Base-by-base conservation (phyloP, 495 filamentous ascomycete species). In the Annulohypoxylon maeteangense region DNA sequence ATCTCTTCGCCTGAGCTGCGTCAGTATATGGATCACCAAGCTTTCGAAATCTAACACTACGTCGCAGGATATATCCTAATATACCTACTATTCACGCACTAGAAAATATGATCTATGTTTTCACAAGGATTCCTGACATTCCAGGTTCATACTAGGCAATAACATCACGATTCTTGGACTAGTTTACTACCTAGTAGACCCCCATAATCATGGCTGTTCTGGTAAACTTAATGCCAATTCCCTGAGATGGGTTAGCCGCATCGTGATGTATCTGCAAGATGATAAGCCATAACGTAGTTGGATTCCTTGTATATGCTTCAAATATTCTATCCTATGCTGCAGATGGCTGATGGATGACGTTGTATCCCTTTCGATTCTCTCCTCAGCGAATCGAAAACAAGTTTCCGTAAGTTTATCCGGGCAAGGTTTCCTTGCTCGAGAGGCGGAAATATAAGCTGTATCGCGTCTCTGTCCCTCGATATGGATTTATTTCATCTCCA, bases 371-470 rank as follows among this genome's bases (percentile, higher is more conserved):
- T 10, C 16, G 38, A 1, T n/a, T 59, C 44, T 22, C 36, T 20
- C 64, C 38, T 40, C 8, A 18, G 4, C 11, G 40, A 32, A 42
- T 22, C 4, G 14, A 57, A 68, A 72, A 54, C 65, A 65, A 65
- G 59, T 51, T 68, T 72, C n/a, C 14, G n/a, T 62, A 45, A 65
- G 54, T 68, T 72, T 12, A 23, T 7, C 3, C 23, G 16, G 5
- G 38, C 38, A 72, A 44, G 60, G 45, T 32, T 29, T 55, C 40
- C 55, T 47, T 48, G 47, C 45, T 12, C 29, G 22, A 62, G 25
- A 7, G 23, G 7, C 47, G 47, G 60, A n/a, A 53, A 72, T 72
- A 72, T 72, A 72, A 72, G 65, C 60, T 56, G 8, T 22, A 16
- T 10, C 12, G 11, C n/a, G 6, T 64, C 64, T 72, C 70, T 65